Evolutionary conservation across 73 alveolate genomes (phyloP), one percentile per base, ranked within the genome.

Genomic region (Blepharisma japonicum): DNA sequence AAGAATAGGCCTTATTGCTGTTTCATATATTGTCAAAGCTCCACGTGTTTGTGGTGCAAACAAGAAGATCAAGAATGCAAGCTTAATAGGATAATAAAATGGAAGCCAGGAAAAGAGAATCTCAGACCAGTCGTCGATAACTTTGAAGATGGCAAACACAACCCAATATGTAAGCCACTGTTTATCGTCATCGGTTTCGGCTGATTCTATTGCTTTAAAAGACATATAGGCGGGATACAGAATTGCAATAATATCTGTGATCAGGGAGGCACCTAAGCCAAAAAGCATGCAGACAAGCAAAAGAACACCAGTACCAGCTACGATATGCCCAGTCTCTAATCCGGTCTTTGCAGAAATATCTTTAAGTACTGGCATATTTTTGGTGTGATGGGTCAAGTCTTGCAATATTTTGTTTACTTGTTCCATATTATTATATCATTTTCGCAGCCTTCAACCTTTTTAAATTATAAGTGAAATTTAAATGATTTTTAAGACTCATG

Each of bases 141-240:
- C 81, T 55, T 77, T 68, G 86, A 87, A 81, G 50, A 77, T 6
- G n/a, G 92, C 96, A 71, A 87, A 92, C 21, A 85, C 84, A 8
- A 83, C 91, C 98, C 96, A 92, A 84, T 92, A 92, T 50, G 96
- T 87, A 54, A 92, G 81, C 98, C 98, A 92, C 45, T 86, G 91
- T 80, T 87, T 82, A 78, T 89, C 96, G 38, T 79, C 91, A 1
- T 78, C 91, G 21, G 85, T 90, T 9, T 76, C 81, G 18, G 86
- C 77, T 23, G 93, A 85, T 80, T 93, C 97, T 7, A 93, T 81
- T 7, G 98, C 92, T 82, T 86, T 88, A 88, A 93, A 88, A 42
- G 94, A 83, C 94, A 85, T 77, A 90, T 87, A 91, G 4, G 86
- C 87, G 25, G 98, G 98, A 83, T 88, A 90, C 45, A 90, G 88